Evolutionary conservation across 768 basidiomycete species (phyloP).

Genomic region (Leccinum sublutescens): DNA sequence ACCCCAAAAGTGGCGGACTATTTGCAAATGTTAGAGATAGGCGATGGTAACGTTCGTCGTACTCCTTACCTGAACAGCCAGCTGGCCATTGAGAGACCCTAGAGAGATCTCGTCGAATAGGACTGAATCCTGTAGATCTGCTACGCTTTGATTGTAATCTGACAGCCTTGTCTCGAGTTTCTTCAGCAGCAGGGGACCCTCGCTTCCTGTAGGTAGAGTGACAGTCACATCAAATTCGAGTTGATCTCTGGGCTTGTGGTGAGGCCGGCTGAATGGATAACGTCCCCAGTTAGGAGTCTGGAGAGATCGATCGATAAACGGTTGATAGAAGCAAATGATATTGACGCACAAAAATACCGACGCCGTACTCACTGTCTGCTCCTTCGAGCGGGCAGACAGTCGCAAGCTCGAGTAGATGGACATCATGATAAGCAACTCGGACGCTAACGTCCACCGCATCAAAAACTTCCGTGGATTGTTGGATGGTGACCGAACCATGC

Average conservation of each 20-base stretch:
- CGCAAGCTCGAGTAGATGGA: constrained; percentile 20
- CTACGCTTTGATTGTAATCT: constrained; percentile 39
- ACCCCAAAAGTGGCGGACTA: constrained; percentile 35
- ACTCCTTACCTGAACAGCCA: constrained; percentile 35
- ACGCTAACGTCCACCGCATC: constrained; percentile 32
- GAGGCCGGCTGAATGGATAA: background rate
- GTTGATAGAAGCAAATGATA: background rate
- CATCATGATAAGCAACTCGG: constrained; percentile 23
- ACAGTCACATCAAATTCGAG: constrained; percentile 38
- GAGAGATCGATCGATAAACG: background rate
- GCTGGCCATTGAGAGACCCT: constrained; percentile 33
- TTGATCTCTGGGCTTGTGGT: constrained; percentile 6
- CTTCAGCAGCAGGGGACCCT: constrained; percentile 35
- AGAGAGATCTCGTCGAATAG: constrained; percentile 39
- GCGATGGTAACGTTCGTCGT: background rate
- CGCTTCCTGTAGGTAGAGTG: constrained; percentile 35
- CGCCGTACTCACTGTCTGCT: constrained; percentile 23
- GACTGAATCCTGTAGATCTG: constrained; percentile 33
- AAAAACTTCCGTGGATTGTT: constrained; percentile 27
- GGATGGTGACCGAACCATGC: constrained; percentile 28
- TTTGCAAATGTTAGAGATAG: constrained; percentile 1
- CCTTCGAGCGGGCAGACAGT: constrained; percentile 32
- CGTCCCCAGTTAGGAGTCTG: constrained; percentile 32
- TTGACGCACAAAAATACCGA: constrained; percentile 35
- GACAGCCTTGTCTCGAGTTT: constrained; percentile 42